These are phyloP conservation scores for Septoria petroselini DNA, from an alignment of 2,329 filamentous ascomycete genomes.

Conservation along the genomic window DNA sequence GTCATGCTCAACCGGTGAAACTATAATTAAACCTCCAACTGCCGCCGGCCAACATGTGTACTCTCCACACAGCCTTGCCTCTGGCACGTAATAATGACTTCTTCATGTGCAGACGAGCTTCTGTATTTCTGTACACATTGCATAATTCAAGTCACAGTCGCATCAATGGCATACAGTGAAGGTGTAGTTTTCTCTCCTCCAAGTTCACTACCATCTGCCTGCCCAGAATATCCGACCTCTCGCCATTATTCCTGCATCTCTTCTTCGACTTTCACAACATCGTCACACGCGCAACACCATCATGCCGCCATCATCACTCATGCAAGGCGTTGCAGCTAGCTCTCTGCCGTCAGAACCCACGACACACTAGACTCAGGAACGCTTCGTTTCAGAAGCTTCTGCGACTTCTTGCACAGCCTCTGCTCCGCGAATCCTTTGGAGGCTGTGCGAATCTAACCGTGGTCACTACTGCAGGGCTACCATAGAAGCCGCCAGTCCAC, in stretches of 20 bases:
- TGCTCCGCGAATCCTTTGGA: constrained; percentile 9
- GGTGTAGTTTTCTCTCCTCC: too few relatives aligned
- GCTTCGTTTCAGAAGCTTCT: constrained; percentile 8
- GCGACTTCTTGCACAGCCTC: constrained; percentile 7
- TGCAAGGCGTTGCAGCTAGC: constrained; percentile 5
- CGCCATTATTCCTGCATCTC: too few relatives aligned
- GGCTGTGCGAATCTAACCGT: constrained; percentile 9
- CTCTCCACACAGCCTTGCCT: too few relatives aligned
- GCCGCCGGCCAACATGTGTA: too few relatives aligned
- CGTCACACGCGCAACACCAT: not conserved
- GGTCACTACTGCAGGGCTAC: not conserved
- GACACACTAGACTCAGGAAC: constrained; percentile 4
- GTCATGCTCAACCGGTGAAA: not conserved
- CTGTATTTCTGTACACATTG: not conserved
- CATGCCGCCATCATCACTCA: constrained; percentile 1
- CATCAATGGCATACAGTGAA: too few relatives aligned
- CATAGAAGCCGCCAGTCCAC: constrained; percentile 8
- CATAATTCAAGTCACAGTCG: too few relatives aligned
- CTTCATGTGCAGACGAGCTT: not conserved
- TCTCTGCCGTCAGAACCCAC: constrained; percentile 1
- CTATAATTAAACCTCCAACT: not conserved
- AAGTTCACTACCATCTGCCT: too few relatives aligned
- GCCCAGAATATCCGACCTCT: too few relatives aligned
- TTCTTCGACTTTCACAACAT: too few relatives aligned
- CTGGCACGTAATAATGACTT: not conserved